These are phyloP conservation scores for Populus trichocarpa DNA, from an alignment of 441 rosid genomes.

Conservation along the genomic window DNA sequence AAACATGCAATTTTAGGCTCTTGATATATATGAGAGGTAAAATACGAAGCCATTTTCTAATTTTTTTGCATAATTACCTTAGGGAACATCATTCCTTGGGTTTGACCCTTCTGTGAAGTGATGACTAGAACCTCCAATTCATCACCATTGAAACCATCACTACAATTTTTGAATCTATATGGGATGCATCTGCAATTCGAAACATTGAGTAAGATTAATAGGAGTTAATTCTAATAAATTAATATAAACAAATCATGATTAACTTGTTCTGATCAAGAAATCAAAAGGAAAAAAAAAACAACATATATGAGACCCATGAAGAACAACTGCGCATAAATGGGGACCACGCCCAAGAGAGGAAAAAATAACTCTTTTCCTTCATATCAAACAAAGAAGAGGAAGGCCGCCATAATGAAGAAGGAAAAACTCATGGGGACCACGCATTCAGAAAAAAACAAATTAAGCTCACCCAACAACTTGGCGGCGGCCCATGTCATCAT, in stretches of 20 bases:
- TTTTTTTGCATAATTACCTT: slow-evolving; percentile 41
- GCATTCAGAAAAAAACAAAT: neutral
- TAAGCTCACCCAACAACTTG: slow-evolving; percentile 74
- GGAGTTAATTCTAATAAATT: neutral
- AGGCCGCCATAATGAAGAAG: neutral
- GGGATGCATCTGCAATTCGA: slow-evolving; percentile 71
- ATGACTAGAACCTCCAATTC: slow-evolving; percentile 76
- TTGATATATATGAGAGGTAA: neutral
- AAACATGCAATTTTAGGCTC: neutral
- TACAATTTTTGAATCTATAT: slow-evolving; percentile 47
- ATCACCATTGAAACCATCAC: slow-evolving; percentile 36
- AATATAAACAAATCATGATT: neutral
- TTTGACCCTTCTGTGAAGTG: slow-evolving; percentile 65
- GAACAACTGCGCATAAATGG: neutral
- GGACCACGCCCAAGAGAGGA: neutral
- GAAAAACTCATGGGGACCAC: neutral
- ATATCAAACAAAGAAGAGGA: neutral
- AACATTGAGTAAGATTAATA: neutral
- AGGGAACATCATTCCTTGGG: slow-evolving; percentile 72
- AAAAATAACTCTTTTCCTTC: no score
- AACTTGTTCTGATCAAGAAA: neutral
- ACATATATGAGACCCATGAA: neutral
- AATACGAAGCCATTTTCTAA: neutral
- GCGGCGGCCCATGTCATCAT: slow-evolving; percentile 70
- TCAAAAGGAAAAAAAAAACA: neutral